These are phyloP conservation scores for Bryum argenteum DNA, from an alignment of 225 moss, liverwort and hornwort genomes.

Conservation along the genomic window DNA sequence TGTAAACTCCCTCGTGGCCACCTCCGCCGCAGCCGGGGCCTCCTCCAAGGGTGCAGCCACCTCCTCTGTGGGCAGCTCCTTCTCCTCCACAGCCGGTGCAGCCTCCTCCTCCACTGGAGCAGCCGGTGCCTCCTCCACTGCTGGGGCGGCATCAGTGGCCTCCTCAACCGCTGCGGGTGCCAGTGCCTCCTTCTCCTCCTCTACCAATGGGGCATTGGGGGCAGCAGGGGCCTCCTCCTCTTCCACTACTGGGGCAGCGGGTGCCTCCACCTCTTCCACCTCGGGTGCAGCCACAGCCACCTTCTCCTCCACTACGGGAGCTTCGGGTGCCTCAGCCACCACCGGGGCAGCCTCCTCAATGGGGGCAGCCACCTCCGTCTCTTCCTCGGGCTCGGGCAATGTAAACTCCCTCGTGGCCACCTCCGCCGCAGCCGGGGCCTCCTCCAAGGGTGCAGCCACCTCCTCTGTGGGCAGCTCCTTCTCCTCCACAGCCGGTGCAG, in stretches of 20 bases:
- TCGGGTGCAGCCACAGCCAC: background rate
- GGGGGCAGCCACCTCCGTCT: background rate
- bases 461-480: background rate
- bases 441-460: background rate
- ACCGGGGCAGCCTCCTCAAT: background rate
- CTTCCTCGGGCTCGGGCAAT: background rate
- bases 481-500: background rate
- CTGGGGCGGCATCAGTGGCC: no score
- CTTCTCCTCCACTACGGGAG: no score
- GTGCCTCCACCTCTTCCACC: background rate
- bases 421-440: background rate
- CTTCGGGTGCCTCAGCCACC: no score
- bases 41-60: no score
- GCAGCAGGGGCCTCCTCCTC: background rate
- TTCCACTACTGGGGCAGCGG: no score
- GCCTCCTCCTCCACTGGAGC: no score
- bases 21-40: no score
- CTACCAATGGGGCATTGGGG: background rate
- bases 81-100: no score
- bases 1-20: background rate
- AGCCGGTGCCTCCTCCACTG: no score
- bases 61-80: no score
- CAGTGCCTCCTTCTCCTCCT: background rate
- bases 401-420: no score
- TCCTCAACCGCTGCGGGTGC: background rate